Conservation (phyloP, 2,329 filamentous ascomycete species). For the Botrytis medusae region DNA sequence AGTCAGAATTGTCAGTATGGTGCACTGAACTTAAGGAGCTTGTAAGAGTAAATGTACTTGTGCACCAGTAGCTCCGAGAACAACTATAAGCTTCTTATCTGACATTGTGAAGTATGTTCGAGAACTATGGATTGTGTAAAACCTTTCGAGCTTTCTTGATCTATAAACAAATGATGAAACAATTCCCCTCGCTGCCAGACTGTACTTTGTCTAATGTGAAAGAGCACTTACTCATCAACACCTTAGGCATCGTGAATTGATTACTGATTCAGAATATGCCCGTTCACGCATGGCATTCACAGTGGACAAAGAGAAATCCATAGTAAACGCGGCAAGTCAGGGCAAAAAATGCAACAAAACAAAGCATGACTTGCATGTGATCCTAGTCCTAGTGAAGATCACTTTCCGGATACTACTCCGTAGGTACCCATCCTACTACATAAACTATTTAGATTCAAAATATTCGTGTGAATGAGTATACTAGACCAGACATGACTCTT, state of each 20-base stretch:
- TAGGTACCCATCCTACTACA: neutral
- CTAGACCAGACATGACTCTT: neutral
- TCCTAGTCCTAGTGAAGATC: neutral
- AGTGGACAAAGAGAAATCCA: neutral
- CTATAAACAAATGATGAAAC: neutral
- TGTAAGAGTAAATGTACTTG: neutral
- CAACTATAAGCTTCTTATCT: constrained; percentile 3
- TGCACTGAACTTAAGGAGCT: neutral
- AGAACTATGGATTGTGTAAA: neutral
- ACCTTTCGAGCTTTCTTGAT: neutral
- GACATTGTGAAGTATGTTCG: neutral
- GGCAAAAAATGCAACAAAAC: neutral
- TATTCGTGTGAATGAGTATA: neutral
- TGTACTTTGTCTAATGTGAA: neutral
- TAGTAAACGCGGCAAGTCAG: neutral
- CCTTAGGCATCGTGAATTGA: neutral
- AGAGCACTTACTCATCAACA: neutral
- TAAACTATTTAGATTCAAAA: neutral
- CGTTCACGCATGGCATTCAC: neutral
- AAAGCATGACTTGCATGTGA: constrained; percentile 3
- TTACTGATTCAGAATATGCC: neutral
- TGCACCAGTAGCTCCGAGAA: neutral
- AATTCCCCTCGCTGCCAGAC: neutral
- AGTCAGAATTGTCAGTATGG: neutral
- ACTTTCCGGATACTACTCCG: neutral